Conservation (phyloP, 164 flowering plant species). For the Kalanchoe fedtschenkoi region DNA sequence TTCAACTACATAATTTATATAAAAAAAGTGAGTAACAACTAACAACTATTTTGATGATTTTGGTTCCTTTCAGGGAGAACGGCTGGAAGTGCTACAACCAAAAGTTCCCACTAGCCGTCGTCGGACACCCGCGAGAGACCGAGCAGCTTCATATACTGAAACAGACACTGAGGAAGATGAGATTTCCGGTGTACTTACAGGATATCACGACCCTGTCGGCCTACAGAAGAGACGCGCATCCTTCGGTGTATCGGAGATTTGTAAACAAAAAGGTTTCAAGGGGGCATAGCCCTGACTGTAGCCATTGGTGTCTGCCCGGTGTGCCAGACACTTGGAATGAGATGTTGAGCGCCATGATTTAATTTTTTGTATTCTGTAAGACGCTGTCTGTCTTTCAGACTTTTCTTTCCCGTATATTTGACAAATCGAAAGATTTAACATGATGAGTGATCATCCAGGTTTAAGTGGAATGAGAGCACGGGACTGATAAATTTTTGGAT, state of each 20-base stretch:
- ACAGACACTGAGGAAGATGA: slow-evolving; percentile 57
- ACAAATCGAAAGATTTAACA: too few relatives aligned
- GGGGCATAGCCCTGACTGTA: slow-evolving; percentile 35
- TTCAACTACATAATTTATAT: too few relatives aligned
- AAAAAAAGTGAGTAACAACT: too few relatives aligned
- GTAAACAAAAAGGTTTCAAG: slow-evolving; percentile 17
- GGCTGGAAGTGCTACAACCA: slow-evolving; percentile 81
- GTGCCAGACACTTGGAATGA: slow-evolving; percentile 62
- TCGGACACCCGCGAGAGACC: slow-evolving; percentile 38
- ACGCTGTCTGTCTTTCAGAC: too few relatives aligned
- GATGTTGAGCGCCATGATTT: slow-evolving; percentile 21
- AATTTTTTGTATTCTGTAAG: not conserved
- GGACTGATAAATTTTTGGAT: too few relatives aligned
- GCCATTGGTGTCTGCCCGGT: slow-evolving; percentile 70
- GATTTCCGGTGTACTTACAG: slow-evolving; percentile 59
- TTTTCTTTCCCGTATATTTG: too few relatives aligned
- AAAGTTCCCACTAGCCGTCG: slow-evolving; percentile 37
- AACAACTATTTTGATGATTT: not conserved
- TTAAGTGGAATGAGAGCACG: too few relatives aligned
- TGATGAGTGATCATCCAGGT: too few relatives aligned
- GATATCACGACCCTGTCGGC: slow-evolving; percentile 70
- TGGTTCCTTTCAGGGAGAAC: slow-evolving; percentile 31
- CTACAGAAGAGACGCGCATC: slow-evolving; percentile 72
- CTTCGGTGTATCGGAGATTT: slow-evolving; percentile 46
- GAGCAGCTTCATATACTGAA: slow-evolving; percentile 35